Evolutionary conservation across 1,284 basidiomycete genomes (phyloP), one percentile per base, ranked within the genome.

Genomic region (Rhodotorula sp.): DNA sequence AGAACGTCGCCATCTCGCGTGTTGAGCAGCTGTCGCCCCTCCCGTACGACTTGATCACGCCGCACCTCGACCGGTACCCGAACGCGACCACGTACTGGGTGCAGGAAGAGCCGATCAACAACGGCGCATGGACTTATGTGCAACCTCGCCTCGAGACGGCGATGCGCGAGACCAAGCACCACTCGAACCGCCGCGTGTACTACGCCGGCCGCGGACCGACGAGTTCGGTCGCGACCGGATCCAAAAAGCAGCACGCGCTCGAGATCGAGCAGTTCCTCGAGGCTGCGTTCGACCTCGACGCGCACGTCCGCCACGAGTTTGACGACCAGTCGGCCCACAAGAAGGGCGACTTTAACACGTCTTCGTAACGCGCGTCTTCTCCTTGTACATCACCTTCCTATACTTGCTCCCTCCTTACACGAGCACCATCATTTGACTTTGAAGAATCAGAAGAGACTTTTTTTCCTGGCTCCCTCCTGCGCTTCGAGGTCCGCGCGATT

Each of bases 1-100:
- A 78, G 90, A 99, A 80, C 61, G 87, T 98, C 71, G 96, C 90
- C 48, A 97, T 99, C 80, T 94, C 92, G 79, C 87, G 97, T 68
- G 82, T 99, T 62, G 97, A 99, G 83, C 96, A 99, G 83, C 80
- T 98, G 68, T 93, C 91, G 56, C 97, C 96, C 2, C 91, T 99
- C 86, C 95, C 97, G 62, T 98, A 98, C 81, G 94, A 97, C 79
- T 51, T 76, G 48, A 75, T 80, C 64, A 76, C 74, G 47, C 77
- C 77, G 12, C 75, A 95, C 81, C 86, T 97, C 52, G 96, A 99
- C 85, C 89, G 89, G 83, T 99, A 97, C 85, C 92, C 94, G 75
- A 97, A 99, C 81, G 71, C 78, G 31, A 69, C 72, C 66, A 67
- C 68, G 60, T 77, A 77, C 68, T 77, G 74, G 72, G 76, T 76